These are phyloP conservation scores for Solanum tarapatanum DNA, from an alignment of 257 asterid species.

Conservation along the genomic window DNA sequence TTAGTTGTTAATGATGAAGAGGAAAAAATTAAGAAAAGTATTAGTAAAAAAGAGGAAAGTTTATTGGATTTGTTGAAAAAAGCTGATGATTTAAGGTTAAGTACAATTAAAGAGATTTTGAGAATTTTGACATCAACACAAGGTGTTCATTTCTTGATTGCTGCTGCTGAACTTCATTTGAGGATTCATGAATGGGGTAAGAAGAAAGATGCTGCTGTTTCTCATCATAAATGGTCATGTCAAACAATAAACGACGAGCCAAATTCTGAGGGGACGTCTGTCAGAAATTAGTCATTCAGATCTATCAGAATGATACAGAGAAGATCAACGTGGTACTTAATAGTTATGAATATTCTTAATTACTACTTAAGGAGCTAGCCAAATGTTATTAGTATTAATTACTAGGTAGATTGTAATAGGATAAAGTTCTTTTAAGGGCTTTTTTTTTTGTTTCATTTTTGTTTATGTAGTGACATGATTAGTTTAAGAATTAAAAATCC, in stretches of 20 bases:
- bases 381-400: background rate
- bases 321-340: background rate
- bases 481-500: background rate
- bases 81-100: slow-evolving; percentile 53
- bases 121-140: slow-evolving; percentile 28
- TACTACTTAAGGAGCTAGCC: too few relatives aligned
- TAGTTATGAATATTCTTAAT: background rate
- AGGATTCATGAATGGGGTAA: slow-evolving; percentile 75
- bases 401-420: background rate
- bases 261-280: background rate
- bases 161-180: slow-evolving; percentile 65
- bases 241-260: background rate
- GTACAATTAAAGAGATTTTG: slow-evolving; percentile 29
- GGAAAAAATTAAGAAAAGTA: background rate
- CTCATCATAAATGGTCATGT: background rate
- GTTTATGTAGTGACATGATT: background rate
- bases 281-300: background rate
- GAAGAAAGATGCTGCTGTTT: slow-evolving; percentile 17
- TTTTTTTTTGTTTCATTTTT: background rate
- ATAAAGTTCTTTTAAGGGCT: background rate
- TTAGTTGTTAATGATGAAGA: background rate
- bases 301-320: background rate
- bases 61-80: slow-evolving; percentile 21
- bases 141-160: slow-evolving; percentile 55
- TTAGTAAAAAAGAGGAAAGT: slow-evolving; percentile 33